Percentiles rank a stretch among this genome's conserved stretches.
Evolutionary conservation across 495 filamentous ascomycete species (phyloP).

Genomic region (Tuber microsphaerosporum): DNA sequence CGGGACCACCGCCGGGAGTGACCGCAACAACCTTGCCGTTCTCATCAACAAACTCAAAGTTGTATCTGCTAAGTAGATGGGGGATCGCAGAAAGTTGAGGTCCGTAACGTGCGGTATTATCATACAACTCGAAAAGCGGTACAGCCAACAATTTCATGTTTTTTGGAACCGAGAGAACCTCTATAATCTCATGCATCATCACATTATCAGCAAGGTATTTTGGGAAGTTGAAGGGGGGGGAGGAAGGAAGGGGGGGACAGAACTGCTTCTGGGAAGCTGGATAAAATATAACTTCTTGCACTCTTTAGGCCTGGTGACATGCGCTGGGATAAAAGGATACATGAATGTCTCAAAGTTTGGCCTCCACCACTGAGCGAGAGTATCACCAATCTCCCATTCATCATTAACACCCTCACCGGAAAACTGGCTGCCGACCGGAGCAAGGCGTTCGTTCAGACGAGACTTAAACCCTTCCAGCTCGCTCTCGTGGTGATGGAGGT

Average conservation of each 20-base stretch:
- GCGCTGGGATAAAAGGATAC: constrained; percentile 94
- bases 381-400: constrained; percentile 91
- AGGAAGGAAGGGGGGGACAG: constrained; percentile 39
- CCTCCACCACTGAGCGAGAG: constrained; percentile 94
- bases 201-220: constrained; percentile 30
- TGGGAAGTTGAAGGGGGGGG: background rate
- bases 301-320: constrained; percentile 94
- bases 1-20: constrained; percentile 62
- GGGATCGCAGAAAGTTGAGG: constrained; percentile 94
- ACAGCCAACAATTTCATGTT: constrained; percentile 99
- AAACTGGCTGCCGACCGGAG: constrained; percentile 80
- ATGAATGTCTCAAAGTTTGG: constrained; percentile 99
- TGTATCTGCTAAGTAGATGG: constrained; percentile 84
- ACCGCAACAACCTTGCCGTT: constrained; percentile 76
- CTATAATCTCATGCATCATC: constrained; percentile 44
- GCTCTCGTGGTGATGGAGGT: constrained; percentile 79
- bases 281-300: constrained; percentile 99
- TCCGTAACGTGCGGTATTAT: constrained; percentile 89
- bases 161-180: constrained; percentile 95
- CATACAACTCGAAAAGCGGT: constrained; percentile 93
- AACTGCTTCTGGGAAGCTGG: constrained; percentile 84
- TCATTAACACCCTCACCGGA: constrained; percentile 77
- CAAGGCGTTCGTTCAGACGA: constrained; percentile 83
- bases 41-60: constrained; percentile 98
- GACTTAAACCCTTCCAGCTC: constrained; percentile 90